Conservation (phyloP, 2,329 filamentous ascomycete species). For the Pseudogymnoascus sp. region DNA sequence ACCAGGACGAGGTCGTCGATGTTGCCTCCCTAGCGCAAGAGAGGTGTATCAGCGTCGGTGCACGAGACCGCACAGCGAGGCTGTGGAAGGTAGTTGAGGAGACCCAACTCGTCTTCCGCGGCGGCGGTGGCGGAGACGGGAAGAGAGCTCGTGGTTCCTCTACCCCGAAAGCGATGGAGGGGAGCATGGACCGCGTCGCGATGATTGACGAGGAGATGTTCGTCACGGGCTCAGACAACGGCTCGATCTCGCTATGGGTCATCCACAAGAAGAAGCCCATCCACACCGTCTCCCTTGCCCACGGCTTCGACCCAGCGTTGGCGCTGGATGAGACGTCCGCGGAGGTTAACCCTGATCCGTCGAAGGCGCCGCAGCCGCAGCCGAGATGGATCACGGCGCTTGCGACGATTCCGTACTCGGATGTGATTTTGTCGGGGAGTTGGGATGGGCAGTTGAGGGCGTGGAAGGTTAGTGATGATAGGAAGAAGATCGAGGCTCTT, state of each 20-base stretch:
- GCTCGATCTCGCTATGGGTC: constrained; percentile 79
- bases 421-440: constrained; percentile 83
- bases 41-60: constrained; percentile 83
- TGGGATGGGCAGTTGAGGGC: constrained; percentile 87
- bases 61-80: constrained; percentile 82
- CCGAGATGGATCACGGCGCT: constrained; percentile 90
- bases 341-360: constrained; percentile 56
- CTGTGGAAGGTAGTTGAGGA: constrained; percentile 97
- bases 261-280: constrained; percentile 92
- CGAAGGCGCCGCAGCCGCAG: constrained; percentile 56
- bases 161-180: constrained; percentile 55
- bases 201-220: constrained; percentile 86
- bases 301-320: constrained; percentile 73
- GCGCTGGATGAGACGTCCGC: constrained; percentile 64
- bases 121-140: constrained; percentile 61
- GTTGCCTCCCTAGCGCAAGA: constrained; percentile 79
- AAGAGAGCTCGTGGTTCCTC: constrained; percentile 36
- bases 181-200: constrained; percentile 85
- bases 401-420: constrained; percentile 78
- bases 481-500: constrained; percentile 66
- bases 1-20: constrained; percentile 84
- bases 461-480: constrained; percentile 81
- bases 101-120: constrained; percentile 89
- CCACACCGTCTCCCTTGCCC: constrained; percentile 70
- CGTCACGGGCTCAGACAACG: constrained; percentile 90